Base-by-base conservation (phyloP, 306 rosid genomes). In the Elaeagnus macrophylla region DNA sequence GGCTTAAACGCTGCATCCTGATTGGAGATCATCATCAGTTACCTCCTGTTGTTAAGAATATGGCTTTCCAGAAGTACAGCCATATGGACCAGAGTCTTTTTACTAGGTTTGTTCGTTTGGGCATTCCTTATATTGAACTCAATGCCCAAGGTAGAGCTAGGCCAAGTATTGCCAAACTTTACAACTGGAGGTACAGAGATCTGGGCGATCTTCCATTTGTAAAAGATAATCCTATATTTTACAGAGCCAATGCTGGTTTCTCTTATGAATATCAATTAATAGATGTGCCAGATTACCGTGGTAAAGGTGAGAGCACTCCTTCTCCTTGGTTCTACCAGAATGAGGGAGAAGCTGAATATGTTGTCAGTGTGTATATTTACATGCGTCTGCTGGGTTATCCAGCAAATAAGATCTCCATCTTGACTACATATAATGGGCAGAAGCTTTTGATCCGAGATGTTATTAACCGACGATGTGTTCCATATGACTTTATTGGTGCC, bases 111-210 rank as follows among this genome's bases (percentile, higher is more conserved):
- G 99, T 91, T 56, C 94, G 96, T 13, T 75, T 91, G 71, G 99
- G 96, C 56, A 87, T 91, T 73, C 96, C 99, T 57, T 87, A 91
- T 75, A 91, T 91, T 67, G 99, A 91, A 72, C 93, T 91, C 56
- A 91, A 91, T 75, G 99, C 99, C 67, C 99, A 91, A 65, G 99
- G 99, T 78, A 83, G 96, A 71, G 96, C 99, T 44, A 74, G 99
- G 77, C 95, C 95, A 57, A 87, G 80, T 69, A 84, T 91, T 70
- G 99, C 99, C 57, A 45, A 82, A 77, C 93, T 91, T 48, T 91
- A 84, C 71, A 91, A 91, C 71, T 87, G 95, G 99, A 82, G 99
- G 69, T 87, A 91, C 75, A 87, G 96, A 84, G 83, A 82, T 57
- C 80, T 91, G 72, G 99, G 99, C 47, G 99, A 91, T 72, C 99